A percentile compares a stretch with the other conserved stretches of the same genome.
phyloP scores from a whole-genome alignment of 2,329 filamentous ascomycete species.

The Colletotrichum somersetense region DNA sequence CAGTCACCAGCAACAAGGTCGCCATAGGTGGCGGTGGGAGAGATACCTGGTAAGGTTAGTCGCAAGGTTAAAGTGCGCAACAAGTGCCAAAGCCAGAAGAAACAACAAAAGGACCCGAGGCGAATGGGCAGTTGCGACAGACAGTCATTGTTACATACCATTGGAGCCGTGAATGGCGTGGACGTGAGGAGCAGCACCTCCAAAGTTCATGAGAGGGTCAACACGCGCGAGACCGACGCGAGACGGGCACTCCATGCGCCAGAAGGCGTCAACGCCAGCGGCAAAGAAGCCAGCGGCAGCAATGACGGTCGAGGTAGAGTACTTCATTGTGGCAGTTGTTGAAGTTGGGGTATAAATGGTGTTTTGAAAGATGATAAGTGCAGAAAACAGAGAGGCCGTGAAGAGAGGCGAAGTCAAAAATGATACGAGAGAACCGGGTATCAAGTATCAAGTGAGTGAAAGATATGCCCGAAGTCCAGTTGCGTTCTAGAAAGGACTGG shows the following conservation, averaged over 20 bases:
- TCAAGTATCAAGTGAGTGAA: slow-evolving; percentile 32
- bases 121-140: neutral
- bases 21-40: slow-evolving; percentile 65
- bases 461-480: slow-evolving; percentile 43
- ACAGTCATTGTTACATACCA: slow-evolving; percentile 70
- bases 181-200: slow-evolving; percentile 71
- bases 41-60: slow-evolving; percentile 69
- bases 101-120: neutral
- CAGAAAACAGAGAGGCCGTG: too few relatives aligned
- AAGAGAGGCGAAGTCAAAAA: slow-evolving; percentile 2
- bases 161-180: slow-evolving; percentile 82
- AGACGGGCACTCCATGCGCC: slow-evolving; percentile 88
- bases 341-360: slow-evolving; percentile 11
- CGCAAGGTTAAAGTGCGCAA: neutral
- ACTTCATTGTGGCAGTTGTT: slow-evolving; percentile 43
- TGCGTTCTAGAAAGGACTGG: neutral
- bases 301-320: slow-evolving; percentile 2
- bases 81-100: neutral
- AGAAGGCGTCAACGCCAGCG: slow-evolving; percentile 75
- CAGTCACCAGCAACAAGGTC: slow-evolving; percentile 74
- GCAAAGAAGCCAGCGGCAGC: slow-evolving; percentile 3
- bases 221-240: slow-evolving; percentile 77
- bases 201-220: slow-evolving; percentile 80
- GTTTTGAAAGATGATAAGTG: neutral
- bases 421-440: slow-evolving; percentile 34